phyloP scores from a whole-genome alignment of 2,329 filamentous ascomycete genomes.

The Alternaria ventricosa region DNA sequence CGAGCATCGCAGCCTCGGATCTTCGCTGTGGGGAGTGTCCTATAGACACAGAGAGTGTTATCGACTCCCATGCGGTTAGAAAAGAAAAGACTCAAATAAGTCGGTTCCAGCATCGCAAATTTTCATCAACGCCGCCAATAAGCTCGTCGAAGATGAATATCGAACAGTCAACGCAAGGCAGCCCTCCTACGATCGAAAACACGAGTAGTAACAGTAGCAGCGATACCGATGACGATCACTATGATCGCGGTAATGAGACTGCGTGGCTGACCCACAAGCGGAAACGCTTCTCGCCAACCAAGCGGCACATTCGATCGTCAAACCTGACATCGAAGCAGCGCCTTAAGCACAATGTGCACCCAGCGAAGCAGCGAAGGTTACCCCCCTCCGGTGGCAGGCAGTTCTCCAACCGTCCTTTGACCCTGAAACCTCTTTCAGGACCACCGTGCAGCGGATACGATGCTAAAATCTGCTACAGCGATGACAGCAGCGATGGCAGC shows the following conservation, averaged over 20 bases:
- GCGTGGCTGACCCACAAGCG: slow-evolving; percentile 14
- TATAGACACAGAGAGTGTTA: slow-evolving; percentile 1
- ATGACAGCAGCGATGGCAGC: slow-evolving; percentile 1
- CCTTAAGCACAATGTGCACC: background rate
- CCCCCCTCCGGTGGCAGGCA: background rate
- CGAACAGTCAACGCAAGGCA: slow-evolving; percentile 12
- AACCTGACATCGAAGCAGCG: background rate
- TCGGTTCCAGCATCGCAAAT: slow-evolving; percentile 2
- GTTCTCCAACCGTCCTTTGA: background rate
- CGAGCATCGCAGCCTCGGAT: slow-evolving; percentile 5
- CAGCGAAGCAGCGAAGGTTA: background rate
- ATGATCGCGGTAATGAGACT: slow-evolving; percentile 6
- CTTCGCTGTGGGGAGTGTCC: slow-evolving; percentile 5
- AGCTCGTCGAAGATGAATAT: slow-evolving; percentile 11
- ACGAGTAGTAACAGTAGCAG: slow-evolving; percentile 14
- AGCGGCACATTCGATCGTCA: background rate
- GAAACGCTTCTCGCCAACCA: slow-evolving; percentile 2
- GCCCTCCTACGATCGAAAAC: slow-evolving; percentile 4
- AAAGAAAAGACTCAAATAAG: slow-evolving; percentile 10
- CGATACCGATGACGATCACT: slow-evolving; percentile 3
- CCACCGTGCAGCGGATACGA: background rate
- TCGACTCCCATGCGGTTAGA: background rate
- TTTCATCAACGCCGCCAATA: slow-evolving; percentile 9
- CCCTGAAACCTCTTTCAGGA: background rate
- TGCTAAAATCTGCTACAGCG: slow-evolving; percentile 2